phyloP scores from a whole-genome alignment of 345 rosid genomes.

The Citrus trifoliata region DNA sequence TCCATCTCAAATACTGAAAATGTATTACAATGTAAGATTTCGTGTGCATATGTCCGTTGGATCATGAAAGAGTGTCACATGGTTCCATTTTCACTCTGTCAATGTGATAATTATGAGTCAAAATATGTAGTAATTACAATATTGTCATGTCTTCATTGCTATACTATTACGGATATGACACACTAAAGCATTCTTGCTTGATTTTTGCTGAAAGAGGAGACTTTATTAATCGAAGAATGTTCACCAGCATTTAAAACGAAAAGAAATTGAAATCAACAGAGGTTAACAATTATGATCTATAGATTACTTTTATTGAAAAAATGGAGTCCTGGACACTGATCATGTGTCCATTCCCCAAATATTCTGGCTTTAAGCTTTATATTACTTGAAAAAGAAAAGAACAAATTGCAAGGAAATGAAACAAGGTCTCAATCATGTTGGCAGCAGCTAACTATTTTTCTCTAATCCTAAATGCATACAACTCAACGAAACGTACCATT shows the following conservation, averaged over 20 bases:
- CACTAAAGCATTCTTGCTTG: neutral
- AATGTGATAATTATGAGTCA: neutral
- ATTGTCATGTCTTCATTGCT: neutral
- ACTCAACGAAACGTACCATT: constrained; percentile 6
- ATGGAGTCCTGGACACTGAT: neutral
- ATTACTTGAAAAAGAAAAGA: neutral
- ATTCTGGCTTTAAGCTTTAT: neutral
- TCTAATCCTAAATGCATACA: neutral
- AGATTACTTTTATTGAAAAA: neutral
- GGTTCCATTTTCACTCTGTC: constrained; percentile 1
- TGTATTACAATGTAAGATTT: neutral
- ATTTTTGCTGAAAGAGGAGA: neutral
- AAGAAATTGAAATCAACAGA: neutral
- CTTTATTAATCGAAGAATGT: neutral
- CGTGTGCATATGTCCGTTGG: constrained; percentile 11
- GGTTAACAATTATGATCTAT: neutral
- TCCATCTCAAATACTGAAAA: constrained; percentile 52
- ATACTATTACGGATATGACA: neutral
- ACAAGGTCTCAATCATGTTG: neutral
- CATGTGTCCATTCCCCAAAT: neutral
- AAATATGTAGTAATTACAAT: neutral
- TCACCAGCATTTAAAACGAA: neutral
- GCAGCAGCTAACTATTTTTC: neutral
- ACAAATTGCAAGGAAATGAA: neutral
- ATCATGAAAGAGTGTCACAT: neutral